Base-by-base conservation (phyloP, 768 basidiomycete species). In the Mycena maculata region DNA sequence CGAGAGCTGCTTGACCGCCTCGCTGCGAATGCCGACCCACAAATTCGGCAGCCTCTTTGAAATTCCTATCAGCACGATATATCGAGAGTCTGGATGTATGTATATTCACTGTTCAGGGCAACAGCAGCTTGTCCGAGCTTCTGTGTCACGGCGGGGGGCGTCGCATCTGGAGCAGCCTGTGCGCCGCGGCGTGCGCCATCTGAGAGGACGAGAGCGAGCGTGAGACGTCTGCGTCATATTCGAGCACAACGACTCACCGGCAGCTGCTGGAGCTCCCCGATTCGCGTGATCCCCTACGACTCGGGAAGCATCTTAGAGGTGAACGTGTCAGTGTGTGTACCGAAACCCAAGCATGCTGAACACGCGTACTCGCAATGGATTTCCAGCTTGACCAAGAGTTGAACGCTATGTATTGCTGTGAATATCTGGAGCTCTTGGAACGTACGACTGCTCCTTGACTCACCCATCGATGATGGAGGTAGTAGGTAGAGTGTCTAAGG, bases 81-180 rank as follows among this genome's bases (percentile, higher is more conserved):
- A 58, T 58, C 56, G 56, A 58, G 56, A 58, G 20, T 58, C 56
- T 47, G n/a, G 44, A n/a, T n/a, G n/a, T n/a, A 58, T 58, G 41
- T 47, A 58, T 58, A 58, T 45, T 58, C 44, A 58, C 56, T 58
- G 56, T 58, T 16, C 13, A 58, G 31, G 42, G 30, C 56, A 58
- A 44, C 56, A 45, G 39, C 55, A 30, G 55, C 55, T 44, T 57
- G 55, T 57, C 55, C 55, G 55, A 57, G 55, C 41, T 44, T 57
- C 55, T 57, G 41, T 42, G 44, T 57, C 39, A 57, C 41, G 55
- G 39, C 55, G 25, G 42, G 41, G 55, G 55, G 39, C 39, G 55
- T 57, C 30, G 55, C 28, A 31, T 44, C 41, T 31, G 44, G 55
- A 57, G 45, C 41, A 44, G 55, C 55, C 39, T 30, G 55, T 57